A percentile compares a stretch with the other conserved stretches of the same genome.
Evolutionary conservation across 2,329 filamentous ascomycete species (phyloP).

Genomic region (Venturia effusa): DNA sequence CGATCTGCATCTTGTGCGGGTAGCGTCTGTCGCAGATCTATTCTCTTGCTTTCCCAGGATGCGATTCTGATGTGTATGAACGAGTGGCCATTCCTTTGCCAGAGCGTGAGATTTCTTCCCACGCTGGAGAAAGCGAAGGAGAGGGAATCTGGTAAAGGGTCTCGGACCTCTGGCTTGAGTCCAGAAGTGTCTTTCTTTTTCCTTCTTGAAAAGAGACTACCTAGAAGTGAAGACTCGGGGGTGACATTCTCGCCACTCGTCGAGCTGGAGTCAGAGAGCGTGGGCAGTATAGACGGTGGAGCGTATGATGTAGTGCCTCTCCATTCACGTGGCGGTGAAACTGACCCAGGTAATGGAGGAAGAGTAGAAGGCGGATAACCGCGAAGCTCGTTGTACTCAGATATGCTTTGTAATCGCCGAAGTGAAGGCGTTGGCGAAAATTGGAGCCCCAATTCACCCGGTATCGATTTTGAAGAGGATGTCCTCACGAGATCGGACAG

Average conservation of each 20-base stretch:
- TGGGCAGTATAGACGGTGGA: not conserved
- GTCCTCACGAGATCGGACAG: not conserved
- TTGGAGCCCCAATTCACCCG: not conserved
- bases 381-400: not conserved
- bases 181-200: not conserved
- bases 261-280: not conserved
- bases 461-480: not conserved
- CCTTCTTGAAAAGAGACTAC: not conserved
- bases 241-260: not conserved
- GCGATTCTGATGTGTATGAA: not conserved
- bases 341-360: not conserved
- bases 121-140: not conserved
- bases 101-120: not conserved
- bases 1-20: not conserved
- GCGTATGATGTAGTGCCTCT: not conserved
- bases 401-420: not conserved
- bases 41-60: not conserved
- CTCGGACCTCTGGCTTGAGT: not conserved
- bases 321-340: not conserved
- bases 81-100: conserved; percentile 3
- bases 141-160: not conserved
- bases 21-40: not conserved
- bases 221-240: not conserved
- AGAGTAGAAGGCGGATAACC: not conserved
- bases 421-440: not conserved